Evolutionary conservation across 1,139 yeast species (phyloP), one percentile per base, ranked within the genome.

Genomic region (Candida tropicalis): DNA sequence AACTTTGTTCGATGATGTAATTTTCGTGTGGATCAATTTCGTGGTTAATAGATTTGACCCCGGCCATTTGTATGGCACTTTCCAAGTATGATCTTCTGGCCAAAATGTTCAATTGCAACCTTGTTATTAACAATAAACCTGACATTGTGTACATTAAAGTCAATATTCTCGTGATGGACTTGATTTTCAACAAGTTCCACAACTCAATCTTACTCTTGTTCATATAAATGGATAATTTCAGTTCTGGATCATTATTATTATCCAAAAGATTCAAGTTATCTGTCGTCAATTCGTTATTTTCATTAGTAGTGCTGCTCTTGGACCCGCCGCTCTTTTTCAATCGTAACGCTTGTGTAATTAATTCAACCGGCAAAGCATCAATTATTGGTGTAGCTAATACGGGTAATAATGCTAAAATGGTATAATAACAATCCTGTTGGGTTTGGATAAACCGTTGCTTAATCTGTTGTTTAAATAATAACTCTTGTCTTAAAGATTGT

Each of bases 51-150:
- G 51, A 48, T 20, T 64, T 68, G 33, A 63, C 69, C 7, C 68
- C 66, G 18, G 95, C 90, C 65, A 86, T 70, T 46, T 77, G 75
- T 33, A 87, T 76, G 5, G 96, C 95, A 36, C 88, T 81, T 55
- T 85, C 87, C 44, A 91, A 73, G 59, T 91, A 91, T 44, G 90
- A 87, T 56, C 87, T 78, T 59, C 98, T 79, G 6, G 97, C 96
- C 39, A 93, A 73, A 26, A 93, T 83, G 58, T 93, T 93, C 57
- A 93, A 73, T 63, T 93, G 98, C 46, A 93, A 70, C 51, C 96
- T 78, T 2, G 96, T 84, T 51, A 91, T 76, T 37, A 93, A 71
- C 27, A 88, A 76, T 38, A 93, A 69, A 34, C 90, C 73, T 0
- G 93, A 79, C 36, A 81, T 74, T 2, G 87, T 70, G 62, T 90